Evolutionary conservation across 139 green algal genomes (phyloP), one percentile per base, ranked within the genome.

Genomic region (Nannochloris sp.): DNA sequence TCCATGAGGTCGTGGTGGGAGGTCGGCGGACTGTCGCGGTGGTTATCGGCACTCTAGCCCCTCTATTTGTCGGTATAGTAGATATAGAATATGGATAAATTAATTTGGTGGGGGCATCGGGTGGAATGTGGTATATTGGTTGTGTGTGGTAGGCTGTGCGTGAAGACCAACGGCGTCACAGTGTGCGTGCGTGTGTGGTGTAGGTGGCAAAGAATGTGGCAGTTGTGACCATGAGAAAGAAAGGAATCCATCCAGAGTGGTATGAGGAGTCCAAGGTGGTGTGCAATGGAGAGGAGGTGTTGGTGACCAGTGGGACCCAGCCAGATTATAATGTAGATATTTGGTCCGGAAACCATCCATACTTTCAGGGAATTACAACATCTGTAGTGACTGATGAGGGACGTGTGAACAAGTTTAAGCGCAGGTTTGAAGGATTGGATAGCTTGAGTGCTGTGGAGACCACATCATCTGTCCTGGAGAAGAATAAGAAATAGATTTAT

Each of bases 281-380:
- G 31, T 98, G 92, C 89, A 97, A 97, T 73, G 92, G 92, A n/a
- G 88, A 95, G 72, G 84, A 96, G 75, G 92, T 98, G 20, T 82
- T 98, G 80, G 80, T 70, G 10, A 76, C 90, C 10, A 84, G 81
- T 49, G 92, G 92, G 64, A 95, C 88, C 14, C 84, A 93, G 83
- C 31, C 66, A 30, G 49, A 75, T 16, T 96, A 97, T 78, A 86
- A 87, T 49, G 92, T 98, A 33, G 92, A 98, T 61, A 84, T 98
- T 59, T 98, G 94, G 89, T 91, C 77, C 6, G 92, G 92, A 44
- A 97, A 97, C 80, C 91, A 97, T 76, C 91, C 91, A 33, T 96
- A 94, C 75, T 97, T 87, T 84, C 81, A 91, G 81, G 87, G 86
- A 57, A 62, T 63, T 58, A 74, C 56, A 45, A 72, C 36, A n/a